phyloP scores from a whole-genome alignment of 1,284 basidiomycete genomes.

The Xanthoconium separans region DNA sequence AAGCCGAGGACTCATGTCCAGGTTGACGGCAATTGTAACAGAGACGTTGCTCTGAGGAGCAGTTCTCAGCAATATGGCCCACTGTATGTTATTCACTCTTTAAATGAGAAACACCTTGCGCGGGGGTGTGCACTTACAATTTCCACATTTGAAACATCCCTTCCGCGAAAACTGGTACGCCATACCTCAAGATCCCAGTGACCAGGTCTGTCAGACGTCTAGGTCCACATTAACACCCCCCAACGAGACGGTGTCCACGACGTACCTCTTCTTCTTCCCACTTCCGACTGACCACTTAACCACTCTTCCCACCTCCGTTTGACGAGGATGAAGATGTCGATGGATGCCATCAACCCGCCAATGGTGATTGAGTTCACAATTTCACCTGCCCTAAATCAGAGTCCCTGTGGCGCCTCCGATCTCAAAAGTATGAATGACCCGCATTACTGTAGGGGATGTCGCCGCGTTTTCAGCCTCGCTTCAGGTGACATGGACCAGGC shows the following conservation, averaged over 20 bases:
- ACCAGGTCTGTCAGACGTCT: constrained; percentile 20
- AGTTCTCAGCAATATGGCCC: constrained; percentile 89
- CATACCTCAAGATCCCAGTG: constrained; percentile 46
- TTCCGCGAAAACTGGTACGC: constrained; percentile 79
- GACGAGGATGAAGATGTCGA: constrained; percentile 41
- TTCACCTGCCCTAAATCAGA: constrained; percentile 35
- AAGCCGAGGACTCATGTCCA: constrained; percentile 86
- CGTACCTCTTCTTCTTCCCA: constrained; percentile 41
- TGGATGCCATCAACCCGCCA: constrained; percentile 29
- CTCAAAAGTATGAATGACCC: constrained; percentile 17
- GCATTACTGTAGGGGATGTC: not conserved
- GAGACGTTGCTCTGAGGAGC: constrained; percentile 80
- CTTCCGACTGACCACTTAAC: constrained; percentile 45
- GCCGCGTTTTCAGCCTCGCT: constrained; percentile 15
- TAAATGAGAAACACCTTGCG: constrained; percentile 19
- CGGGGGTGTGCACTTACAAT: constrained; percentile 52
- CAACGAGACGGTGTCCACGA: constrained; percentile 1
- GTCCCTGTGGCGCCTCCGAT: constrained; percentile 32
- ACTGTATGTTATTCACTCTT: constrained; percentile 45
- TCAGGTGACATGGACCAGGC: constrained; percentile 10
- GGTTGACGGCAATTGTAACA: constrained; percentile 93
- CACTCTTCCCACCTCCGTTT: constrained; percentile 44
- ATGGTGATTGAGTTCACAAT: constrained; percentile 21
- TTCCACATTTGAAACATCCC: constrained; percentile 86
- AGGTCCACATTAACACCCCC: constrained; percentile 9